Percentiles rank a stretch among this genome's conserved stretches.
phyloP scores from a whole-genome alignment of 2,329 filamentous ascomycete genomes.

The Fusarium sp. region DNA sequence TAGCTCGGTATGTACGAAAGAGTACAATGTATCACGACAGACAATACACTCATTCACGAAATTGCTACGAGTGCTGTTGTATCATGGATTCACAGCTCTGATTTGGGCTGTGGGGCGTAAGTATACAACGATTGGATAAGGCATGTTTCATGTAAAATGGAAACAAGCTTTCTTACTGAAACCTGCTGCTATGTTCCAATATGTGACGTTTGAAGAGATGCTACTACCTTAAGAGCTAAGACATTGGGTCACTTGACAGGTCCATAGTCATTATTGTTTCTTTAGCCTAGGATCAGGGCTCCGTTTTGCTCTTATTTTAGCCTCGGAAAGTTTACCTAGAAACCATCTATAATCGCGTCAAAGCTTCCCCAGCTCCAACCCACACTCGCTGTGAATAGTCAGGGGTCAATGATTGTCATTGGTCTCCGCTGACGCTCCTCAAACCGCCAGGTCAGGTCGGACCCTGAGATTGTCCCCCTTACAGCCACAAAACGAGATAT shows the following conservation, averaged over 20 bases:
- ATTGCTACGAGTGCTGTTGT: not conserved
- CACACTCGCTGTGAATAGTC: conserved; percentile 11
- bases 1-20: not conserved
- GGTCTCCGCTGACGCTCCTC: not conserved
- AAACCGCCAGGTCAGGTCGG: conserved; percentile 4
- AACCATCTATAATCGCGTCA: conserved; percentile 1
- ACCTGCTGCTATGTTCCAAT: not conserved
- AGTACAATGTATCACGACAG: not conserved
- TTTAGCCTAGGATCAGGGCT: not conserved
- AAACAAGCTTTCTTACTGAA: not conserved
- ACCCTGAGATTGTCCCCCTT: conserved; percentile 18
- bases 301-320: no score
- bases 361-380: conserved; percentile 22
- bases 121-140: not conserved
- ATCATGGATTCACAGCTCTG: not conserved
- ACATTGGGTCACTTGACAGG: no score
- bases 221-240: no score
- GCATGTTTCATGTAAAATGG: not conserved
- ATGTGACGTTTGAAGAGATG: no score
- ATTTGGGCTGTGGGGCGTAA: not conserved
- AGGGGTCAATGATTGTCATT: conserved; percentile 23
- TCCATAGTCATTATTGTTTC: not conserved
- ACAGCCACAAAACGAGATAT: not conserved
- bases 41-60: not conserved
- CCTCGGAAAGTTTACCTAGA: not conserved